phyloP scores from a whole-genome alignment of 1,284 basidiomycete species.

The Omphalotus olearius region DNA sequence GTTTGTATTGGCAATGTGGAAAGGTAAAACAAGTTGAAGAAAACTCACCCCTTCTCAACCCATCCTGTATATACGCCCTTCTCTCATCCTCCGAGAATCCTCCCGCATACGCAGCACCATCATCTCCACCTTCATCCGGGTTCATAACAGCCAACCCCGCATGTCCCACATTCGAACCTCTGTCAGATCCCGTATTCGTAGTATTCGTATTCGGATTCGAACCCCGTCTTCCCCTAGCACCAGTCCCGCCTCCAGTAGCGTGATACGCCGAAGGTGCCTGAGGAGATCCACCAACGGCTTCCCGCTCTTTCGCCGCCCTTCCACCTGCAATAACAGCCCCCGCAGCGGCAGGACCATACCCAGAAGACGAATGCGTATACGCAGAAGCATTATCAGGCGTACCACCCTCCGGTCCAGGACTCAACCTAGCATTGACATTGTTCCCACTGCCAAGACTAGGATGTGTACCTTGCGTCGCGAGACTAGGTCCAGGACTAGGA shows the following conservation, averaged over 20 bases:
- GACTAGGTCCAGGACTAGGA: constrained; percentile 2
- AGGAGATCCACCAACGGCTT: too few species aligned
- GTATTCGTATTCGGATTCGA: too few species aligned
- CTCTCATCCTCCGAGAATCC: not conserved
- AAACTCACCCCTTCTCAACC: constrained; percentile 2
- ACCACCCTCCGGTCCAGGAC: not conserved
- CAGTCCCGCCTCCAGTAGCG: not conserved
- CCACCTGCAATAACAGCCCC: too few species aligned
- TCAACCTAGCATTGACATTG: too few species aligned
- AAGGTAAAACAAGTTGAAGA: not conserved
- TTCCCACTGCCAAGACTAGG: constrained; percentile 1
- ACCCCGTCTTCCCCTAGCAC: not conserved
- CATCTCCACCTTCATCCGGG: not conserved
- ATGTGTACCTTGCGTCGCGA: not conserved
- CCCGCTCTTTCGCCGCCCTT: too few species aligned
- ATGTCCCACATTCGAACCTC: too few species aligned
- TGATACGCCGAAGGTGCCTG: not conserved
- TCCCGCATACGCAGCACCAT: constrained; percentile 1
- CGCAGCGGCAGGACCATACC: too few species aligned
- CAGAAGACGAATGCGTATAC: too few species aligned
- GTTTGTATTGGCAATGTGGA: too few species aligned
- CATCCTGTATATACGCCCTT: constrained; percentile 4
- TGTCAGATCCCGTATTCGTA: too few species aligned
- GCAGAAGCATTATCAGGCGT: not conserved
- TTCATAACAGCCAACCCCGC: not conserved